Conservation (phyloP, 345 rosid species). For the Ceriops zippeliana region DNA sequence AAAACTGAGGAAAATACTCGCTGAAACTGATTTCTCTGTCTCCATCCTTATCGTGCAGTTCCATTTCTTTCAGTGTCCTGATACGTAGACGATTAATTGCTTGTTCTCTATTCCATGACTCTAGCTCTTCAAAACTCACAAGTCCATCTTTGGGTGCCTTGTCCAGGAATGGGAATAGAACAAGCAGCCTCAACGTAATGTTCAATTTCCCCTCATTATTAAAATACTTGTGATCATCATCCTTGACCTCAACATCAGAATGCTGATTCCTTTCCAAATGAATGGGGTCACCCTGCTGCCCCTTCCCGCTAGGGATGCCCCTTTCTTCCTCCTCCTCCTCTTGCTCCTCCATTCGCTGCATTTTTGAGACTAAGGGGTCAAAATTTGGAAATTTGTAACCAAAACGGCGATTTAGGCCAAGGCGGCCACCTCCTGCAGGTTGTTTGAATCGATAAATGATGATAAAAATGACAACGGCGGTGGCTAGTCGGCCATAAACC, state of each 20-base stretch:
- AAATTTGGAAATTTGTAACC: slow-evolving; percentile 47
- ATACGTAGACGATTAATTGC: slow-evolving; percentile 45
- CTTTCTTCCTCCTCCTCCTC: slow-evolving; percentile 29
- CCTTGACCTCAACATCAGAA: slow-evolving; percentile 9
- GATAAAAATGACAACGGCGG: slow-evolving; percentile 36
- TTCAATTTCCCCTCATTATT: slow-evolving; percentile 43
- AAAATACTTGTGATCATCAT: slow-evolving; percentile 29
- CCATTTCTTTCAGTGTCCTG: slow-evolving; percentile 43
- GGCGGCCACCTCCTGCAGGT: slow-evolving; percentile 1
- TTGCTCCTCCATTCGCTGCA: slow-evolving; percentile 37
- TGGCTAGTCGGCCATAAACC: slow-evolving; percentile 41
- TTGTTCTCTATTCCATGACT: slow-evolving; percentile 50
- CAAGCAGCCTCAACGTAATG: slow-evolving; percentile 48
- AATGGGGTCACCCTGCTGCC: neutral
- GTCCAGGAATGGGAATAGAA: slow-evolving; percentile 63
- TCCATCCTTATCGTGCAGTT: slow-evolving; percentile 42
- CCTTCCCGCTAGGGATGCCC: neutral
- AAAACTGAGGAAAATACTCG: slow-evolving; percentile 62
- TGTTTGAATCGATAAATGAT: slow-evolving; percentile 21
- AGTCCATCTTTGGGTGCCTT: slow-evolving; percentile 46
- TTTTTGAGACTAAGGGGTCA: slow-evolving; percentile 49
- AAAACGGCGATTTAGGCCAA: slow-evolving; percentile 39
- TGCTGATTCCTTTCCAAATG: slow-evolving; percentile 10
- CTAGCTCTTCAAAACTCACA: slow-evolving; percentile 54
- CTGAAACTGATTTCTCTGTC: slow-evolving; percentile 52